Base-by-base conservation (phyloP, 2,329 filamentous ascomycete genomes). In the Alternaria sp. region DNA sequence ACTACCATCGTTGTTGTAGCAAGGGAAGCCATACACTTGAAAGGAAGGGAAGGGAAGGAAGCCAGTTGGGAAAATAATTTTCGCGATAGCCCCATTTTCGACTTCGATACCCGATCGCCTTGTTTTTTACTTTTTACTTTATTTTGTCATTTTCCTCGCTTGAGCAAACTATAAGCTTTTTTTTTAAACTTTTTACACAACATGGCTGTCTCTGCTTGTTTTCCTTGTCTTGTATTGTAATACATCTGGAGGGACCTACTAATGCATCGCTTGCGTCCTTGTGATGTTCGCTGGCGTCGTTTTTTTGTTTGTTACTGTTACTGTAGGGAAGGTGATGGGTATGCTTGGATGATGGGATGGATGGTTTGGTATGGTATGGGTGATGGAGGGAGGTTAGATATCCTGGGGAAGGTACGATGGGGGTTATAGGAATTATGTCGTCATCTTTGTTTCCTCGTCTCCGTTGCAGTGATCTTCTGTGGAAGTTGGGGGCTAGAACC, bases 71-170 rank as follows among this genome's bases (percentile, higher is more conserved):
- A 41, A 46, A 46, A 28, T 58, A 50, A 37, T 50, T 51, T 41
- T 30, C 41, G 37, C 26, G 43, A 55, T 41, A 41, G 50, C 15
- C 21, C 37, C 28, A 30, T 56, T 55, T 56, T 37, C 46, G 58
- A 53, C 44, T 60, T 60, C 58, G 58, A 60, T 60, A 60, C 58
- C 58, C 58, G 58, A 60, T 60, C 25, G 50, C 25, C 12, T 37
- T 57, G 33, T 54, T 54, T 41, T 53, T 53, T 37, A n/a, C n/a
- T 43, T 46, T 57, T 53, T 25, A 30, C 49, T 50, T 25, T 46
- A 20, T 43, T 30, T 20, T 14, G 28, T 46, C 18, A 43, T 26
- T 60, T 28, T 44, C 41, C 47, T 43, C 41, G 18, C 10, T 37
- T 28, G 25, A 37, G 33, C 11, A 41, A 23, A n/a, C 18, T 44